Percentiles rank a stretch among this genome's conserved stretches.
Evolutionary conservation across 2,329 filamentous ascomycete genomes (phyloP).

Genomic region (Aspergillus fumigatiaffinis): DNA sequence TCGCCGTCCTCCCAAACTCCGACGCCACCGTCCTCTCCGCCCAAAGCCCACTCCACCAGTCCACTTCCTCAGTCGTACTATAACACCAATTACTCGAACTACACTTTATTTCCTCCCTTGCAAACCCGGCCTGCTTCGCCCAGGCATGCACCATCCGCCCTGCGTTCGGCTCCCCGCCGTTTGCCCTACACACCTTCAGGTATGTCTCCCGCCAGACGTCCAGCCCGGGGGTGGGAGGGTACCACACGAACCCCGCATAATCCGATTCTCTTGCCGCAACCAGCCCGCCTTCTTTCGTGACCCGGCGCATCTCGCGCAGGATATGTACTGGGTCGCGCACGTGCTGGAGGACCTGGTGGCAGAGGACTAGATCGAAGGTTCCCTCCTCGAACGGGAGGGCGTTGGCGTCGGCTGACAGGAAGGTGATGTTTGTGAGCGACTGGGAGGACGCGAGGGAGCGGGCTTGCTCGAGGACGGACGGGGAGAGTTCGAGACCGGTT

Average conservation of each 20-base stretch:
- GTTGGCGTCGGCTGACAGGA: constrained; percentile 38
- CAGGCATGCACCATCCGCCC: constrained; percentile 25
- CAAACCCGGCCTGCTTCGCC: constrained; percentile 27
- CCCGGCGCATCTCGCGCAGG: constrained; percentile 51
- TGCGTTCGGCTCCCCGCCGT: constrained; percentile 20
- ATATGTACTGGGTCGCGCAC: constrained; percentile 47
- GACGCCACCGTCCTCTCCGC: constrained; percentile 22
- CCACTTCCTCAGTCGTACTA: constrained; percentile 21
- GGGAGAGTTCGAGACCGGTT: constrained; percentile 29
- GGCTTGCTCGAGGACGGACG: constrained; percentile 26
- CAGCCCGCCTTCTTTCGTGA: constrained; percentile 48
- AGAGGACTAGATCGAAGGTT: constrained; percentile 55
- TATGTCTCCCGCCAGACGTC: constrained; percentile 16
- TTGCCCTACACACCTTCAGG: constrained; percentile 14
- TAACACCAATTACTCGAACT: constrained; percentile 28
- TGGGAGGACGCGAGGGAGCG: constrained; percentile 21
- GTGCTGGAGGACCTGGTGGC: constrained; percentile 56
- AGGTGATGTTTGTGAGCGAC: constrained; percentile 28
- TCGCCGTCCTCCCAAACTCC: constrained; percentile 22
- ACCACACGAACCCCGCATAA: constrained; percentile 22
- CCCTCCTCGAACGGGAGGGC: constrained; percentile 37
- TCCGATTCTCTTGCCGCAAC: constrained; percentile 44
- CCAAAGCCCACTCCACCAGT: constrained; percentile 27
- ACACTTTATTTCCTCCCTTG: constrained; percentile 11
- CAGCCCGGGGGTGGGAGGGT: constrained; percentile 22